Base-by-base conservation (phyloP, 1,284 basidiomycete genomes). In the Fomes fomentarius region DNA sequence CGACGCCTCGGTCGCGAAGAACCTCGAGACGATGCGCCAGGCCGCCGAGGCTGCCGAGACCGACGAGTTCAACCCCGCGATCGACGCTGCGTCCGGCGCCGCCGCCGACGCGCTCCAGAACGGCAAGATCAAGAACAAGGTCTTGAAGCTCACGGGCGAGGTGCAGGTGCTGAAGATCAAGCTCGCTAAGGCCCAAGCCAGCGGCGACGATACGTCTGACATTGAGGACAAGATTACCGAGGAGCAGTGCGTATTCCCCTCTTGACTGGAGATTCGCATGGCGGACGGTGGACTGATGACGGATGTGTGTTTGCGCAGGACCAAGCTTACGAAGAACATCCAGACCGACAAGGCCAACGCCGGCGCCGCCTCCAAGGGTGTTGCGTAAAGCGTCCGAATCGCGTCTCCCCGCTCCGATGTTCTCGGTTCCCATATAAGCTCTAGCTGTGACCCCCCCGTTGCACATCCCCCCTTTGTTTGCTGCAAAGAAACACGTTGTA, bases 81-180 rank as follows among this genome's bases (percentile, higher is more conserved):
- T 80, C 57, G 71, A 62, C 15, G 76, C 74, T 24, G 76, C 78
- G 3, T 61, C 66, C n/a, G 76, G 76, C 33, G 73, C 25, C 19
- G 48, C 48, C 65, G 74, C 75, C 17, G 68, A 57, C 37, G 76
- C 76, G 21, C 70, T 80, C 12, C 67, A 74, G 53, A 67, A 67
- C 56, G 77, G 78, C 31, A 80, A 80, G 69, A 79, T 75, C 63
- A 74, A 76, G 74, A 80, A 81, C 72, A 80, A 81, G 70, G 78
- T 80, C 26, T 63, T 81, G 28, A 81, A 81, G 68, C 66, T 80
- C 50, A 76, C 75, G 22, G 78, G 72, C 31, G 69, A 72, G 55
- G 66, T 72, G 14, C 74, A 75, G 61, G 74, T 61, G 28, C 62
- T 75, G 7, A 68, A 75, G 52, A 78, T 78, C 68, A 69, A 77